Conservation (phyloP, 78 protist genomes). For the Abeoforma whisleri region DNA sequence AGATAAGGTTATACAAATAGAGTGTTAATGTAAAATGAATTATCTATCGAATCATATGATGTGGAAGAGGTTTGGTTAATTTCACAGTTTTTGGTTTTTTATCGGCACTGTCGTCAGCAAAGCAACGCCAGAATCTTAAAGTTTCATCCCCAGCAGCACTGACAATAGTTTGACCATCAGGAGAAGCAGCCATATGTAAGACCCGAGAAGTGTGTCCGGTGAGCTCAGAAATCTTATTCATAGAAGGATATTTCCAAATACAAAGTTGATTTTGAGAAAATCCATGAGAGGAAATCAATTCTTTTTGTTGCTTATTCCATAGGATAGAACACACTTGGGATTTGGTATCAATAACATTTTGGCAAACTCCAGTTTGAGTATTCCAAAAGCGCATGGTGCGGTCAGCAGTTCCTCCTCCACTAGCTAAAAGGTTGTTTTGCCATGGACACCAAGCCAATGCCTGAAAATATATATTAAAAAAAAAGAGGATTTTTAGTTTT, state of each 20-base stretch:
- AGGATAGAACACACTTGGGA: slow-evolving; percentile 87
- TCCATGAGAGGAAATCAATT: slow-evolving; percentile 96
- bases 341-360: slow-evolving; percentile 78
- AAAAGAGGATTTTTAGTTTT: no score
- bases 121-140: slow-evolving; percentile 96
- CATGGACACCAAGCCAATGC: slow-evolving; percentile 99
- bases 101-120: slow-evolving; percentile 30
- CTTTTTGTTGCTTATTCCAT: slow-evolving; percentile 81
- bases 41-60: no score
- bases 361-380: slow-evolving; percentile 74
- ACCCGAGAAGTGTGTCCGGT: slow-evolving; percentile 93
- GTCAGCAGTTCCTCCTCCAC: slow-evolving; percentile 99
- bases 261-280: slow-evolving; percentile 86
- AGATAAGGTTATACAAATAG: no score
- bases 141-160: slow-evolving; percentile 97
- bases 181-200: slow-evolving; percentile 88
- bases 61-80: not conserved
- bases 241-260: slow-evolving; percentile 96
- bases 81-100: not conserved
- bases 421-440: slow-evolving; percentile 82
- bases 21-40: no score
- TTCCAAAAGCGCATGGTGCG: slow-evolving; percentile 93
- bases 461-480: no score
- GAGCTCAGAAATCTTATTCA: slow-evolving; percentile 83
- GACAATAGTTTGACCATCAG: slow-evolving; percentile 90